Conservation (phyloP, 1,139 yeast genomes). For the Scheffersomyces stambukii region DNA sequence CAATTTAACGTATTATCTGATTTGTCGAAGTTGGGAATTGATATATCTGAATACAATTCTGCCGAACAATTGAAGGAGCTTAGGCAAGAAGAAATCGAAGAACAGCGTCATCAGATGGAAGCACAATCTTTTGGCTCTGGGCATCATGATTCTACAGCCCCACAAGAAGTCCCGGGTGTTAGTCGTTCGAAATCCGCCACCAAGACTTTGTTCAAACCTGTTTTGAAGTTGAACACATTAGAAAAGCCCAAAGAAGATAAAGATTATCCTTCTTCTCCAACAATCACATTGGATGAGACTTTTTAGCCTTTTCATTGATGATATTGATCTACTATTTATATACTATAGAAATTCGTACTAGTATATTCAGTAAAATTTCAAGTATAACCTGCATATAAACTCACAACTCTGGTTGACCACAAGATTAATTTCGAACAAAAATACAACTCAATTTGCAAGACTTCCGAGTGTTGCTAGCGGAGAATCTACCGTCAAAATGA, state of each 20-base stretch:
- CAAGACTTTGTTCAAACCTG: slow-evolving; percentile 35
- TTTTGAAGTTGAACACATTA: slow-evolving; percentile 19
- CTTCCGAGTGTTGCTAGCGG: too few species aligned
- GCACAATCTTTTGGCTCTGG: background rate
- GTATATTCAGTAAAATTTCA: too few species aligned
- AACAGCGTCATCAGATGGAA: slow-evolving; percentile 5
- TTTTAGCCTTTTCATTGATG: too few species aligned
- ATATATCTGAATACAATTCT: slow-evolving; percentile 20
- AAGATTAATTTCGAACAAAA: too few species aligned
- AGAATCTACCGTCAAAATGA: too few species aligned
- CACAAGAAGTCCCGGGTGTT: background rate
- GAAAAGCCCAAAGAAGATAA: slow-evolving; percentile 7
- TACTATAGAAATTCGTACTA: too few species aligned
- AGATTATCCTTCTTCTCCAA: slow-evolving; percentile 28
- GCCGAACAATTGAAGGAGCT: slow-evolving; percentile 21
- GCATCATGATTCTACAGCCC: background rate
- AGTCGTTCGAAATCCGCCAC: slow-evolving; percentile 19
- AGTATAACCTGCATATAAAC: too few species aligned
- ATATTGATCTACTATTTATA: too few species aligned
- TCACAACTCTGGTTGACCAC: too few species aligned
- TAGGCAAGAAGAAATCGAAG: slow-evolving; percentile 8
- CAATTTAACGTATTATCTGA: slow-evolving; percentile 25
- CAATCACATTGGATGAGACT: slow-evolving; percentile 38
- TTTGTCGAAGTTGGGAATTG: slow-evolving; percentile 28
- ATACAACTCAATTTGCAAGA: too few species aligned